These are phyloP conservation scores for Phytopythium boreale DNA, from an alignment of 352 stramenopile genomes.

Conservation along the genomic window DNA sequence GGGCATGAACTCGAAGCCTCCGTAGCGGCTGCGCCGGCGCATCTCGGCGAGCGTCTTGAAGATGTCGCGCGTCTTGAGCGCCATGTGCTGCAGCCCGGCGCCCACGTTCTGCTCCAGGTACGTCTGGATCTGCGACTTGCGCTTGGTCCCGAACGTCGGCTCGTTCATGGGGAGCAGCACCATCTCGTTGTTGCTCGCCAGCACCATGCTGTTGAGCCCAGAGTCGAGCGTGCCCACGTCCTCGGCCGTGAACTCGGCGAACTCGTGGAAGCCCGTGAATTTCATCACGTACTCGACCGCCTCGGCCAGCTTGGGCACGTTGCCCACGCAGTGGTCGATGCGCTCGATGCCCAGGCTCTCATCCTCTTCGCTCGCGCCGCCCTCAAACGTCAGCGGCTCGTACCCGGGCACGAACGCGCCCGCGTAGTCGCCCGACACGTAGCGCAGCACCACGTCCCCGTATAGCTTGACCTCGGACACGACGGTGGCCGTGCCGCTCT, in stretches of 20 bases:
- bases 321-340: constrained; percentile 89
- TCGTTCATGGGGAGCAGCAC: constrained; percentile 96
- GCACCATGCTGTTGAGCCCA: constrained; percentile 94
- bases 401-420: constrained; percentile 83
- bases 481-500: constrained; percentile 44
- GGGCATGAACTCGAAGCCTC: constrained; percentile 87
- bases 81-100: constrained; percentile 94
- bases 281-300: constrained; percentile 78
- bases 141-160: constrained; percentile 90
- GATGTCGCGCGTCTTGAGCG: constrained; percentile 96
- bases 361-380: constrained; percentile 88
- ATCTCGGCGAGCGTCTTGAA: constrained; percentile 91
- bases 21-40: constrained; percentile 64
- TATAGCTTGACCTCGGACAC: constrained; percentile 87
- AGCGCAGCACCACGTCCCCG: constrained; percentile 87
- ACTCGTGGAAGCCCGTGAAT: constrained; percentile 90
- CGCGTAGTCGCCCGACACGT: constrained; percentile 71
- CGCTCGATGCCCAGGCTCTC: constrained; percentile 82
- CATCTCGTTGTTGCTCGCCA: constrained; percentile 92
- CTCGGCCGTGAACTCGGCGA: constrained; percentile 93
- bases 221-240: constrained; percentile 95
- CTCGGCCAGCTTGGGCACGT: constrained; percentile 89
- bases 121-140: constrained; percentile 95
- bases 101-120: constrained; percentile 96
- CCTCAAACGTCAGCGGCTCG: constrained; percentile 66